These are phyloP conservation scores for Mortierella hygrophila DNA, from an alignment of 192 early-diverging fungal genomes.

Conservation along the genomic window DNA sequence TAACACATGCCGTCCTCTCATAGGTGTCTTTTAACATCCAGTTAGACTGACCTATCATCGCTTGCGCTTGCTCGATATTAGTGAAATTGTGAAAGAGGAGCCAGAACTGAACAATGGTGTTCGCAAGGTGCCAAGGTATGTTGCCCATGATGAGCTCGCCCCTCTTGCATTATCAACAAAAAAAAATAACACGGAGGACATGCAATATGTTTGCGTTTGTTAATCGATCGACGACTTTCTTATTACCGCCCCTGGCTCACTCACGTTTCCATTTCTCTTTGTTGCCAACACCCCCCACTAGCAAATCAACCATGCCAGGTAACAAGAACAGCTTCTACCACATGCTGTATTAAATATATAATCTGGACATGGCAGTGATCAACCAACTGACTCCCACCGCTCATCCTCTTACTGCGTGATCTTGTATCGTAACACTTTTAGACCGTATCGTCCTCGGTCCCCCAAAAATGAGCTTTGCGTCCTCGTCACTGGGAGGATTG, in stretches of 20 bases:
- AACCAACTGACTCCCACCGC: background rate
- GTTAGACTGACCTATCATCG: background rate
- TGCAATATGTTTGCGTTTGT: no score
- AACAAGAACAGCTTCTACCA: background rate
- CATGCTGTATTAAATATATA: background rate
- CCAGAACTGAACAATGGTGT: conserved; percentile 22
- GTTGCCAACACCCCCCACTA: background rate
- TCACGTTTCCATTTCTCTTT: background rate
- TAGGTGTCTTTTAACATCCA: background rate
- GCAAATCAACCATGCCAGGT: conserved; percentile 33
- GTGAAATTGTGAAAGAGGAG: conserved; percentile 46
- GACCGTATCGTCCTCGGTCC: conserved; percentile 68
- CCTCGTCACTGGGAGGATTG: conserved; percentile 63
- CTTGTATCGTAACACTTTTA: conserved; percentile 5
- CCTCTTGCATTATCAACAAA: background rate
- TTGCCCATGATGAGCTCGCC: background rate
- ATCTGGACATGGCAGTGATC: background rate
- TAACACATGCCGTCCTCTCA: background rate
- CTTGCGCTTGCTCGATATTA: background rate
- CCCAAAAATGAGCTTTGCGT: conserved; percentile 70
- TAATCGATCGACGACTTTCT: background rate
- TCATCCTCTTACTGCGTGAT: background rate
- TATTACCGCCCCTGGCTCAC: background rate
- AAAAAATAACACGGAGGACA: background rate
- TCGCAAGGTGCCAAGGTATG: conserved; percentile 27